Evolutionary conservation across 352 stramenopile species (phyloP), one percentile per base, ranked within the genome.

Genomic region (Aphanomyces euteiches): DNA sequence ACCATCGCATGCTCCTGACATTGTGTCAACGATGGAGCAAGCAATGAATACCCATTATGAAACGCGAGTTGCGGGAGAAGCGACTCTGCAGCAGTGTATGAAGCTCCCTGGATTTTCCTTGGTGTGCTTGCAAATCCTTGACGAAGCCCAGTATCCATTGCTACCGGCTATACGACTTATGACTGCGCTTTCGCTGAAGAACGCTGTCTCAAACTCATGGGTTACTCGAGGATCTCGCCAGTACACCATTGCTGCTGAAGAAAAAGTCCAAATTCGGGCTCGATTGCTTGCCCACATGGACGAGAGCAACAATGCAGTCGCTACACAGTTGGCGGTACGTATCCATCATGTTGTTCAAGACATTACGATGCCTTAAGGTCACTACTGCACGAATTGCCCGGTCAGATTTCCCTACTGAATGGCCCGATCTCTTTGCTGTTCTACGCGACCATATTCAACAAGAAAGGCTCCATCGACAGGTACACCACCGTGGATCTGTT

Each of bases 351-450:
- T 38, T 67, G 19, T 13, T 21, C 19, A 19, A 13, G 6, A 3
- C 59, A 38, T 56, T 36, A n/a, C n/a, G 39, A 1, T 45, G n/a
- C 17, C 6, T 7, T 50, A 36, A 70, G 64, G 64, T 70, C 36
- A 70, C 64, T 7, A 47, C 61, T 40, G 84, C 88, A 21, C 73
- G 77, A 34, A 85, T 94, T 48, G 85, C 87, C 28, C 88, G 88
- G 45, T 74, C 72, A 13, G 88, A 96, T 38, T 96, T 93, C 68
- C 86, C 86, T 17, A 67, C 66, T 0, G 78, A 90, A 7, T 96
- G 88, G 85, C 66, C 66, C 7, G 71, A 80, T 43, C 76, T 96
- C 17, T 96, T 96, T 67, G 54, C 75, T 56, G 73, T 84, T 0
- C 73, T 96, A 60, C 37, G 92, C 48, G 74, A 87, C 56, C 66